Base-by-base conservation (phyloP, 2,329 filamentous ascomycete genomes). In the Monilinia polystroma region DNA sequence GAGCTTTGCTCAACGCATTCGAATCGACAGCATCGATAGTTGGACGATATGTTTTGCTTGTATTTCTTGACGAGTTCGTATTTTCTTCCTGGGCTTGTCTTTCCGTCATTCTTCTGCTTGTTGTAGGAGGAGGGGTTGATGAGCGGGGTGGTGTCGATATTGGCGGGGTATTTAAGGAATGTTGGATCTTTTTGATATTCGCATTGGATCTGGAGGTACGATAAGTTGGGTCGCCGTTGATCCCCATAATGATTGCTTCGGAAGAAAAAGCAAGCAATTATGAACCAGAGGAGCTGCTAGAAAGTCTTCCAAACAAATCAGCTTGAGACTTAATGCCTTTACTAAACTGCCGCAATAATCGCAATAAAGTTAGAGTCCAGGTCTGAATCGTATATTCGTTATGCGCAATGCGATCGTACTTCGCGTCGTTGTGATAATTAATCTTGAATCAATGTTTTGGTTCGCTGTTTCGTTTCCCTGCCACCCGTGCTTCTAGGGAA, bases 1-100 rank as follows among this genome's bases (percentile, higher is more conserved):
- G 78, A 35, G 86, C 86, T 75, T 83, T 87, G 66, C 81, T 84
- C 67, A 90, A 77, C 11, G 84, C 85, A 66, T 81, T 80, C 14
- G 87, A 78, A 76, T 88, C 87, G 38, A 77, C 68, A 23, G 72
- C 69, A 52, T 73, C 74, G 20, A 52, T 58, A n/a, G 53, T 66
- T 29, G 69, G 64, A 23, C 66, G 67, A 56, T 67, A 68, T 41
- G 63, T 65, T 20, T 67, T 66, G 68, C 72, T 70, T 35, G 68
- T 67, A 32, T 66, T 69, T 58, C 70, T 68, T 55, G 63, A 55
- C 35, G 66, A 66, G 56, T 62, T 66, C 47, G n/a, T 47, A 45
- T 66, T 70, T 52, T 72, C 72, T 53, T 71, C 72, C 16, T 68
- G 69, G 6, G 70, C 60, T 67, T 72, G 75, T 65, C 70, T 72